Evolutionary conservation across 2,329 filamentous ascomycete species (phyloP), one percentile per base, ranked within the genome.

Genomic region (Cercospora sp.): DNA sequence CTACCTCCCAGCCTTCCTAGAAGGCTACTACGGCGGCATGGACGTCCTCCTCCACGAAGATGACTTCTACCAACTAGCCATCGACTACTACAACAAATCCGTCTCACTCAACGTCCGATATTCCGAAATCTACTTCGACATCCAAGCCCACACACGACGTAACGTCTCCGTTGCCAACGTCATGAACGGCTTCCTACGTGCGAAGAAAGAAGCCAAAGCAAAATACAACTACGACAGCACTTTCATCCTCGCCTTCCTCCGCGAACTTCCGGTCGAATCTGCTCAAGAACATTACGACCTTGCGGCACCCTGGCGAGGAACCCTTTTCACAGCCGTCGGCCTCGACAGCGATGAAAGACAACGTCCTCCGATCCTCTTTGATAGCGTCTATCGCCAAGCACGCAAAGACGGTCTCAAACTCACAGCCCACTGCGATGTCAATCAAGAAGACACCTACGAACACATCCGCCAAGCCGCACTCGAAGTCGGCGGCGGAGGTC

Each of bases 391-490:
- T 63, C 69, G 66, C 8, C 71, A 74, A 21, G 82, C 82, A 2
- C 71, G 75, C 63, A 66, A 66, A 13, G 82, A 84, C 51, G 82
- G 82, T 0, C 77, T 83, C 64, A 79, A 81, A 43, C 74, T 83
- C 13, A 86, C 84, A 2, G 81, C 81, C 72, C 84, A 86, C 65
- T 85, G 83, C 73, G 84, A 86, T 67, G 82, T 85, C 55, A 83
- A 82, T 55, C 82, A 85, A 69, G 81, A 82, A 65, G 82, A 85
- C 68, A 81, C 81, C 0, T 79, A 80, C 24, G 80, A 79, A 28
- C 82, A 86, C 67, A 78, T 84, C 16, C 73, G 73, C 1, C 79
- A 84, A 66, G 78, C 78, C 5, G 76, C 78, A 10, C 7, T 49
- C 2, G 26, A 59, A 3, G 74, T 79, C 49, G 77, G 73, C 0